Evolutionary conservation across 805 yeast genomes (phyloP).

Genomic region (Hanseniaspora vineae): DNA sequence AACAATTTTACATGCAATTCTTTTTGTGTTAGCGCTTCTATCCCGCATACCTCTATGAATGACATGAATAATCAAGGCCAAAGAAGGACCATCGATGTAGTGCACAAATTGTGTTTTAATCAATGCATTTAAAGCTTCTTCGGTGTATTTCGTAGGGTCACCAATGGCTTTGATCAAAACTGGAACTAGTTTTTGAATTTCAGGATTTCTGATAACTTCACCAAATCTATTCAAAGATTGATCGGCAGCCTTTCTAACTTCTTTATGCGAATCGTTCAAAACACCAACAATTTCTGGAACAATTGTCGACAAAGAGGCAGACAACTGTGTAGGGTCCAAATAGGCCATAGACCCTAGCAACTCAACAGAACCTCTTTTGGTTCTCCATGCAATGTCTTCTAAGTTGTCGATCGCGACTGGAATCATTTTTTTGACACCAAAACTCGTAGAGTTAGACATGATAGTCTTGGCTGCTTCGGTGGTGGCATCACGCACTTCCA

Average conservation of each 20-base stretch:
- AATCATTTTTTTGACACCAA: slow-evolving; percentile 79
- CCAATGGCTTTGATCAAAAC: slow-evolving; percentile 82
- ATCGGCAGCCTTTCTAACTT: slow-evolving; percentile 92
- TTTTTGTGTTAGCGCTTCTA: slow-evolving; percentile 83
- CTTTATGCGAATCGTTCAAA: slow-evolving; percentile 89
- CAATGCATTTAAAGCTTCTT: slow-evolving; percentile 71
- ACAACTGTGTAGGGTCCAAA: slow-evolving; percentile 85
- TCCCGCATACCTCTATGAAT: slow-evolving; percentile 92
- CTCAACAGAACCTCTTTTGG: slow-evolving; percentile 94
- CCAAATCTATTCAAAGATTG: slow-evolving; percentile 81
- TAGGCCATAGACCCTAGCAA: slow-evolving; percentile 96
- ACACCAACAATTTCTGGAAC: slow-evolving; percentile 96
- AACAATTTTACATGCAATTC: slow-evolving; percentile 93
- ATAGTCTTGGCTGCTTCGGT: slow-evolving; percentile 74
- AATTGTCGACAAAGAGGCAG: slow-evolving; percentile 76
- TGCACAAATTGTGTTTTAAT: slow-evolving; percentile 90
- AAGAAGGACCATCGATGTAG: slow-evolving; percentile 94
- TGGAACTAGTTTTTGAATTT: slow-evolving; percentile 86
- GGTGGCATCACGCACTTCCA: slow-evolving; percentile 85
- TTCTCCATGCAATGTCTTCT: slow-evolving; percentile 89
- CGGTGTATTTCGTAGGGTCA: slow-evolving; percentile 87
- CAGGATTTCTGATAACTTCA: slow-evolving; percentile 94
- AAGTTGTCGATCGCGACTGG: slow-evolving; percentile 80
- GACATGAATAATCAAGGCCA: slow-evolving; percentile 89
- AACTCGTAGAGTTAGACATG: slow-evolving; percentile 85